Evolutionary conservation across 768 basidiomycete species (phyloP).

Genomic region (Lepiota subincarnata): DNA sequence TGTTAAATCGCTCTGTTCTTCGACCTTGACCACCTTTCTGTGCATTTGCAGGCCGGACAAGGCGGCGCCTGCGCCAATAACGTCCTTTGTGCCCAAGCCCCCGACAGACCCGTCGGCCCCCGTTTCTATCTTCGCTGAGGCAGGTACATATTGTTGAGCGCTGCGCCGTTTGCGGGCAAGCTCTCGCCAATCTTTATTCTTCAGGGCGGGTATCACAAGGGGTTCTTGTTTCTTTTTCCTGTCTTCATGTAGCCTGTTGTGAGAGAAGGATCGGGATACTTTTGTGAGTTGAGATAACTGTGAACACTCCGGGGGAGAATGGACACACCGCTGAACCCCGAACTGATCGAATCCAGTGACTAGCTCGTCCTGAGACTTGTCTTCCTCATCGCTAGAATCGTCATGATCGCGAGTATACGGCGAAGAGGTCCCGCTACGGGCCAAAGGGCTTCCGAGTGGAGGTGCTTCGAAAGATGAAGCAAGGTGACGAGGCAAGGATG

Average conservation of each 20-base stretch:
- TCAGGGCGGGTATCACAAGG: constrained; percentile 79
- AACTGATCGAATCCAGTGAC: constrained; percentile 70
- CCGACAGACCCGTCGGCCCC: constrained; percentile 74
- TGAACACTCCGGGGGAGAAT: constrained; percentile 14
- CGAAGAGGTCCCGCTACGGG: constrained; percentile 32
- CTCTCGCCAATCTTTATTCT: constrained; percentile 91
- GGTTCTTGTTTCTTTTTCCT: constrained; percentile 50
- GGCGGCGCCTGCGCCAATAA: constrained; percentile 75
- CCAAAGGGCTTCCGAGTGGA: constrained; percentile 51
- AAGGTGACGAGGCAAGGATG: constrained; percentile 59
- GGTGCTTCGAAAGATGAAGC: constrained; percentile 32
- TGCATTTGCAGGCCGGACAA: constrained; percentile 60
- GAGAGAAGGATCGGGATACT: constrained; percentile 30
- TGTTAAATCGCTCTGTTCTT: constrained; percentile 19
- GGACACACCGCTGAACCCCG: constrained; percentile 83
- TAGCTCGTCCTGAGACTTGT: constrained; percentile 56
- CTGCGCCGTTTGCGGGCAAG: constrained; percentile 63
- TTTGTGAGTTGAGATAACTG: constrained; percentile 74
- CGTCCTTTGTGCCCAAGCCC: constrained; percentile 68
- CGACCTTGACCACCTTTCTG: constrained; percentile 29
- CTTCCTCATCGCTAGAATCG: constrained; percentile 60
- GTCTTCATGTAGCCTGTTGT: constrained; percentile 40
- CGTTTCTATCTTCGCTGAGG: constrained; percentile 47
- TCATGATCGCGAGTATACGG: constrained; percentile 17
- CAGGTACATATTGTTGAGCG: constrained; percentile 59